phyloP scores from a whole-genome alignment of 2,329 filamentous ascomycete species.

The Bipolaris cookei region DNA sequence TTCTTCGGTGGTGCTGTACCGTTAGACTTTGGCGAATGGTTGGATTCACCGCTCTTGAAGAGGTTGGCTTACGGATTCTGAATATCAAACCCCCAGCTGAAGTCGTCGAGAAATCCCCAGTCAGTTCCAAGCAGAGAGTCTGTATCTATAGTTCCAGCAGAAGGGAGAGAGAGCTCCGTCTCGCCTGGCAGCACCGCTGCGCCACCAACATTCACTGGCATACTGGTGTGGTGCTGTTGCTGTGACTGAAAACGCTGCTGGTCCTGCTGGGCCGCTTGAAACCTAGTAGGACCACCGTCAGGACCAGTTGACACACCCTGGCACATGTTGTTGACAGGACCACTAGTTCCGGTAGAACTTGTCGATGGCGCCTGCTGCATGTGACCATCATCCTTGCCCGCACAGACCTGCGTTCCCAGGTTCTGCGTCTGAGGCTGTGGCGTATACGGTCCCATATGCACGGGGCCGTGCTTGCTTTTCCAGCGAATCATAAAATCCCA shows the following conservation, averaged over 20 bases:
- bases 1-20: not conserved
- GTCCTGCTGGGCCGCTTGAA: not conserved
- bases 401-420: not conserved
- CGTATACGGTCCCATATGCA: not conserved
- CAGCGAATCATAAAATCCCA: not conserved
- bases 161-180: not conserved
- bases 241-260: not conserved
- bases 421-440: not conserved
- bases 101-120: constrained; percentile 1
- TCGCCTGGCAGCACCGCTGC: not conserved
- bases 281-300: not conserved
- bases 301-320: not conserved
- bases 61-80: not conserved
- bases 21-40: not conserved
- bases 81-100: not conserved
- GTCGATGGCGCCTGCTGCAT: not conserved
- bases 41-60: not conserved
- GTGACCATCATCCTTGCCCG: not conserved
- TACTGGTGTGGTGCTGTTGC: not conserved
- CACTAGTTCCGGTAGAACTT: not conserved
- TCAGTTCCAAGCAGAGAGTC: not conserved
- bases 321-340: not conserved
- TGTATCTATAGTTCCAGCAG: not conserved
- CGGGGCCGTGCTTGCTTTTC: not conserved
- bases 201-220: not conserved